phyloP scores from a whole-genome alignment of 2,329 filamentous ascomycete genomes.

The Exserohilum turcica region DNA sequence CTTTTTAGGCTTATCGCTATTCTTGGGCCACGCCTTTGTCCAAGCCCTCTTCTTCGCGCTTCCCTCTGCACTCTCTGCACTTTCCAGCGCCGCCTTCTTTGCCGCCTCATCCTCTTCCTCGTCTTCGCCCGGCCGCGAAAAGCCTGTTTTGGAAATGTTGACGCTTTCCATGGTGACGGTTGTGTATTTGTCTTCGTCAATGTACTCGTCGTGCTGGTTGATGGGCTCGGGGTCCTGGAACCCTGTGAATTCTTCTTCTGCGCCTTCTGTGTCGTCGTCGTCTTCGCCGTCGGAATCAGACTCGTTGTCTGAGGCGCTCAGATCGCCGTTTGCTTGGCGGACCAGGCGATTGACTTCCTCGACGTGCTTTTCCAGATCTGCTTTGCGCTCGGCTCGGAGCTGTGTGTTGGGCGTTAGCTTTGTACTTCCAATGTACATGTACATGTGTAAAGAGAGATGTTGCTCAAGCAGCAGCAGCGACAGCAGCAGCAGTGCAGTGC shows the following conservation, averaged over 20 bases:
- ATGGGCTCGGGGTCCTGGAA: slow-evolving; percentile 60
- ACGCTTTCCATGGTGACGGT: slow-evolving; percentile 94
- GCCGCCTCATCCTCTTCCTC: slow-evolving; percentile 31
- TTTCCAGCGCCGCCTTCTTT: slow-evolving; percentile 26
- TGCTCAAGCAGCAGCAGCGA: too few relatives aligned
- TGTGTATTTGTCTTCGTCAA: slow-evolving; percentile 95
- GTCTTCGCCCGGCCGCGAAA: slow-evolving; percentile 60
- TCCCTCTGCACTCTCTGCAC: slow-evolving; percentile 45
- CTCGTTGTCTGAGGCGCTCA: slow-evolving; percentile 11
- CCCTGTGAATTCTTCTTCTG: slow-evolving; percentile 59
- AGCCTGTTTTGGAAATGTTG: slow-evolving; percentile 74
- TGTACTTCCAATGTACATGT: neutral
- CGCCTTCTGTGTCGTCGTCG: slow-evolving; percentile 44
- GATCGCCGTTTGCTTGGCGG: slow-evolving; percentile 60
- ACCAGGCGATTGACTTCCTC: slow-evolving; percentile 74
- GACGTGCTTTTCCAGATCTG: slow-evolving; percentile 82
- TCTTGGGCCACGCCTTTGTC: slow-evolving; percentile 60
- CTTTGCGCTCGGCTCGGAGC: slow-evolving; percentile 82
- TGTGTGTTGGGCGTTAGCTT: slow-evolving; percentile 47
- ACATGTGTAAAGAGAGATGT: too few relatives aligned
- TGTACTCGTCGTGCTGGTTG: slow-evolving; percentile 88
- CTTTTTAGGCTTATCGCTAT: slow-evolving; percentile 62
- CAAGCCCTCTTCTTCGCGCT: slow-evolving; percentile 58
- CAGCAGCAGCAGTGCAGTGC: too few relatives aligned
- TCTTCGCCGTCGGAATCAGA: slow-evolving; percentile 14